phyloP scores from a whole-genome alignment of 208 protist genomes.

The Trypanosoma congolense region DNA sequence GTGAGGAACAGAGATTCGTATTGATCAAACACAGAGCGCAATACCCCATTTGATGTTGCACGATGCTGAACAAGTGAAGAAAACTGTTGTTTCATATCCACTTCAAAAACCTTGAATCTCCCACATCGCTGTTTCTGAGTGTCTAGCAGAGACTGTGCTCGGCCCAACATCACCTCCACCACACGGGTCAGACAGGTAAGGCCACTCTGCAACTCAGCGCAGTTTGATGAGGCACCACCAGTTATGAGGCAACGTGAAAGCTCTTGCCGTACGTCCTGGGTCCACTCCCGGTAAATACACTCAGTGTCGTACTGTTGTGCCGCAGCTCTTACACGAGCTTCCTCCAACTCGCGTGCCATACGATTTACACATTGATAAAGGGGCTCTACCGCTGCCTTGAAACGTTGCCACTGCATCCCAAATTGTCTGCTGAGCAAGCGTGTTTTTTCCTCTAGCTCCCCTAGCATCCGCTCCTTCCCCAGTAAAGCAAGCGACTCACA shows the following conservation, averaged over 20 bases:
- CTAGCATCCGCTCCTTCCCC: conserved; percentile 16
- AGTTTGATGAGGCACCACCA: conserved; percentile 6
- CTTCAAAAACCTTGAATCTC: conserved; percentile 9
- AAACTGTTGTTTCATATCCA: conserved; percentile 5
- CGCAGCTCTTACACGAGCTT: conserved; percentile 20
- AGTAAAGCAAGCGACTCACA: conserved; percentile 1
- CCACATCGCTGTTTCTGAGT: conserved; percentile 9
- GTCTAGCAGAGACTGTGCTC: conserved; percentile 11
- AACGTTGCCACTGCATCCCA: conserved; percentile 17
- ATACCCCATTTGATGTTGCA: not conserved
- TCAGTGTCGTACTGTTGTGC: conserved; percentile 22
- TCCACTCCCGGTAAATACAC: conserved; percentile 28
- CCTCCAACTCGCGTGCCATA: conserved; percentile 15
- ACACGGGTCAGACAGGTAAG: conserved; percentile 19
- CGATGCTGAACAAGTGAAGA: conserved; percentile 14
- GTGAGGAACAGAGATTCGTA: conserved; percentile 26
- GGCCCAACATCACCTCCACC: conserved; percentile 7
- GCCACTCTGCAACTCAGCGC: conserved; percentile 1
- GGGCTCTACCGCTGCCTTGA: conserved; percentile 15
- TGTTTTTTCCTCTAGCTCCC: conserved; percentile 11
- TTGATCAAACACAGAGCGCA: conserved; percentile 18
- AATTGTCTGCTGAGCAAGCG: conserved; percentile 9
- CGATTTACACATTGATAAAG: conserved; percentile 23
- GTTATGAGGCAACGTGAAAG: conserved; percentile 17
- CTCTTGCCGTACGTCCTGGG: conserved; percentile 23